Conservation (phyloP, 2,329 filamentous ascomycete species). For the Pseudogymnoascus sp. region DNA sequence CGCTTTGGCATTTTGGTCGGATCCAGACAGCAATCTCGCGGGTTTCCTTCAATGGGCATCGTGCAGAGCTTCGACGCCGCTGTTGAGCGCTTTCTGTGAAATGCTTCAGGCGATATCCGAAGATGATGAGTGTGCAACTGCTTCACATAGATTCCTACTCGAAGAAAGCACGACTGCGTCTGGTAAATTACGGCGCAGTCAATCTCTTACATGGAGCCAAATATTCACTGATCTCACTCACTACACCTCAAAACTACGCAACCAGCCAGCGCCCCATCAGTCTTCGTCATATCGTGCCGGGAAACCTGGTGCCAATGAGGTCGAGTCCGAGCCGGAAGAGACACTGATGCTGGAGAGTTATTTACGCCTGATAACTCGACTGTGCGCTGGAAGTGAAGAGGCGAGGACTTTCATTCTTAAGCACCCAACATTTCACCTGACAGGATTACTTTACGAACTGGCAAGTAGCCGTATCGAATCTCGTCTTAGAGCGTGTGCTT, state of each 20-base stretch:
- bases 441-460: slow-evolving; percentile 68
- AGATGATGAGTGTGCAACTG: slow-evolving; percentile 71
- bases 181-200: slow-evolving; percentile 70
- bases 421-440: slow-evolving; percentile 55
- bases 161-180: slow-evolving; percentile 71
- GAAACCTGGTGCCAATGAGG: slow-evolving; percentile 55
- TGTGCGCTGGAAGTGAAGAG: slow-evolving; percentile 63
- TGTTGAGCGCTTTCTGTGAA: slow-evolving; percentile 93
- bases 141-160: slow-evolving; percentile 80
- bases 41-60: slow-evolving; percentile 98
- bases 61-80: slow-evolving; percentile 84
- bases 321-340: slow-evolving; percentile 81
- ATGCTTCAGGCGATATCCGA: slow-evolving; percentile 85
- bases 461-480: slow-evolving; percentile 68
- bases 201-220: slow-evolving; percentile 84
- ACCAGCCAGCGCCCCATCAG: slow-evolving; percentile 54
- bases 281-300: slow-evolving; percentile 45
- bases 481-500: slow-evolving; percentile 74
- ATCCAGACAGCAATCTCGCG: slow-evolving; percentile 84
- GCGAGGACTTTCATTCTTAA: slow-evolving; percentile 68
- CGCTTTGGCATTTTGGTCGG: slow-evolving; percentile 82
- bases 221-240: slow-evolving; percentile 86
- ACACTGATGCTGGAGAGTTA: slow-evolving; percentile 97
- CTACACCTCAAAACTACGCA: slow-evolving; percentile 70
- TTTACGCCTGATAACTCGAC: slow-evolving; percentile 74